A percentile compares a stretch with the other conserved stretches of the same genome.
phyloP scores from a whole-genome alignment of 2,329 filamentous ascomycete species.

The Macrophomina phaseolina region DNA sequence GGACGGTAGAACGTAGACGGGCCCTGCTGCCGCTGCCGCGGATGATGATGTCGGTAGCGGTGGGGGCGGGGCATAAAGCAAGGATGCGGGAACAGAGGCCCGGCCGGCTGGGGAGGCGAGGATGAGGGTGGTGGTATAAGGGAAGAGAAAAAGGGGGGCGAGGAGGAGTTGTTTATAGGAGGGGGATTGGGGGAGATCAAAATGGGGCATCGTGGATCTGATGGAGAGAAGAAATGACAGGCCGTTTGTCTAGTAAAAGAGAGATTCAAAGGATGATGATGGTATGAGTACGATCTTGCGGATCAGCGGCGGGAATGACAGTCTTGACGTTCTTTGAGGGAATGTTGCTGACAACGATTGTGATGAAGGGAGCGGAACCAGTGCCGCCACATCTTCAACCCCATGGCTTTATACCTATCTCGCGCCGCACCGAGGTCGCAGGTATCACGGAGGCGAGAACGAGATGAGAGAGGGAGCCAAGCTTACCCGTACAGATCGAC shows the following conservation, averaged over 20 bases:
- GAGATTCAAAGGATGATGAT: no score
- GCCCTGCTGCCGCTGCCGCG: no score
- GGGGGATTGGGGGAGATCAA: not conserved
- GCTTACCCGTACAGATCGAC: not conserved
- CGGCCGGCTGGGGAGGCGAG: slow-evolving; percentile 4
- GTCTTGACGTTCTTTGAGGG: no score
- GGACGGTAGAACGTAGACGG: not conserved
- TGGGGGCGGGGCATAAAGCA: not conserved
- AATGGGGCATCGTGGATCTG: not conserved
- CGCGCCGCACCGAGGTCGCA: not conserved
- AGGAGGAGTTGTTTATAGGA: not conserved
- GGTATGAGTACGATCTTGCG: no score
- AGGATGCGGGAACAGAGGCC: not conserved
- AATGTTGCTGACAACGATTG: no score
- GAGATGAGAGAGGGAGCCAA: not conserved
- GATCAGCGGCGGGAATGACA: no score
- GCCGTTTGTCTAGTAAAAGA: no score
- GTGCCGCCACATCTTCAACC: not conserved
- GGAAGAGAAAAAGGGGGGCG: not conserved
- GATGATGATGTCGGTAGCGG: not conserved
- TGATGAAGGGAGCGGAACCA: no score
- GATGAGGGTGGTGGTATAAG: not conserved
- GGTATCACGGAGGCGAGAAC: not conserved
- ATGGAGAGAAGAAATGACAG: not conserved
- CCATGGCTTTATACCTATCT: not conserved